Evolutionary conservation across 352 stramenopile species (phyloP), one percentile per base, ranked within the genome.

Genomic region (Aphanomyces euteiches): DNA sequence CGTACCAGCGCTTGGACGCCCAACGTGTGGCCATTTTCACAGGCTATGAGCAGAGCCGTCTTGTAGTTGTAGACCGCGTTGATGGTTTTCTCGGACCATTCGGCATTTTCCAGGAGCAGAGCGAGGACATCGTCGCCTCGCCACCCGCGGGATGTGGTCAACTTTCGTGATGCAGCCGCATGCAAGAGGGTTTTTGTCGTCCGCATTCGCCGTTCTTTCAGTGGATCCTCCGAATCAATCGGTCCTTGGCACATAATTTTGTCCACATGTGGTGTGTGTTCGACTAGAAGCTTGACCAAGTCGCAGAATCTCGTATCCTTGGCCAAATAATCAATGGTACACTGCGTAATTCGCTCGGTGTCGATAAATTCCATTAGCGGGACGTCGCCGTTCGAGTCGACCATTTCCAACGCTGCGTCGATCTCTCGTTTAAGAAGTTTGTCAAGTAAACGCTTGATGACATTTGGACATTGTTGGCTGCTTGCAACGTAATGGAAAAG

Each of bases 401-500:
- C 88, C 28, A 74, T 74, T n/a, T 77, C 78, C 67, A 93, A 76
- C 53, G 90, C 65, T 40, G 72, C 67, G 10, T 65, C 38, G 6
- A 74, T 72, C 57, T 77, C 73, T 0, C 47, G 7, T 21, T 74
- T 59, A 7, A 83, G 67, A 28, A 79, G 76, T 37, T 86, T 54
- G 0, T 66, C 57, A 45, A 93, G 69, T 7, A 93, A 64, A 4
- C 64, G 59, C 0, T 77, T 74, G 0, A 65, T 69, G 17, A 79
- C 67, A 8, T 76, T 65, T 7, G 66, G 40, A 47, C 58, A 74
- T 17, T 54, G 71, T 13, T 69, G 39, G 40, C 78, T 74, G 0
- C 40, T 2, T 13, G 75, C 83, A 1, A 91, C 67, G 6, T 82
- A 75, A 47, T 93, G 85, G 54, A 93, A 89, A 53, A 91, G 82